Base-by-base conservation (phyloP, 768 basidiomycete species). In the Hygrophoropsis aurantiaca region DNA sequence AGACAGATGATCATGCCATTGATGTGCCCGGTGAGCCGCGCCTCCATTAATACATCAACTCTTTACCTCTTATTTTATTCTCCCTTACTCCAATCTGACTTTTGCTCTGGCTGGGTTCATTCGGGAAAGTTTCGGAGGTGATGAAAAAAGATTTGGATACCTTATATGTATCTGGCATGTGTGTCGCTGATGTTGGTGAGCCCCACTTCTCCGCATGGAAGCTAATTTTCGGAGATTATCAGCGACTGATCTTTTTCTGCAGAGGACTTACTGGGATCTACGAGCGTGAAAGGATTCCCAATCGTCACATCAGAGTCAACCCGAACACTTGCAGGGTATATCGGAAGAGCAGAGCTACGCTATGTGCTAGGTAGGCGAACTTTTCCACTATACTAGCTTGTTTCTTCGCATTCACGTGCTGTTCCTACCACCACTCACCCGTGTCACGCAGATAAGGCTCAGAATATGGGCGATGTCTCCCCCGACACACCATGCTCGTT, bases 1-100 rank as follows among this genome's bases (percentile, higher is more conserved):
- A 97, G 69, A 94, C 94, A 60, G 91, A 97, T 50, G 93, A 97
- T 61, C 86, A 91, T 58, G 85, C 90, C 0, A 94, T 90, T 59
- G 85, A 95, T 61, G 88, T 93, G 37, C 81, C 91, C 41, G 91
- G 95, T 97, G 57, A 44, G 82, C 65, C 25, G 13, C 32, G 35
- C 13, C 38, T 42, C 35, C 16, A 16, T 26, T 25, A 33, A 37
- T 34, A 24, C 19, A 16, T 20, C 51, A 39, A 36, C 38, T 40
- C 47, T 32, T 18, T 21, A 42, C 40, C 30, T 35, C 11, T 15
- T 36, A 23, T 37, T 21, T 10, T 11, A 23, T 36, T 39, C 26
- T 13, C 38, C 30, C 26, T 30, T 27, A 57, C 47, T 19, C 43
- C 43, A 37, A 42, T 42, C 39, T 20, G 32, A 42, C 20, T 40